Base-by-base conservation (phyloP, 2,329 filamentous ascomycete species). In the Paecilomyces sp. region DNA sequence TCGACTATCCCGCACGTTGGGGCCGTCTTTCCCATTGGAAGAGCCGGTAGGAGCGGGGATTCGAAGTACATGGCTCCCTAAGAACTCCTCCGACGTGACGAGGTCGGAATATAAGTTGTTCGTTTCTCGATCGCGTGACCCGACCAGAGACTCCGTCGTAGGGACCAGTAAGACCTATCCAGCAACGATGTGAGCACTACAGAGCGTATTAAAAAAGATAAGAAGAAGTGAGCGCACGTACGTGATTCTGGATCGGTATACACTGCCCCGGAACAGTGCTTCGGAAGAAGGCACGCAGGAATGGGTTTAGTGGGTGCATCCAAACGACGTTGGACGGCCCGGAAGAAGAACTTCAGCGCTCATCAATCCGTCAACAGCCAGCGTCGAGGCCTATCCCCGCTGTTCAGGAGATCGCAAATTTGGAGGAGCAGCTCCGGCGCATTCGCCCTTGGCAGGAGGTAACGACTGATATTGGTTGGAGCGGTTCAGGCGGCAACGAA, bases 241-340 rank as follows among this genome's bases (percentile, higher is more conserved):
- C 85, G 82, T 97, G 91, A 76, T 96, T 91, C 76, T 94, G 89
- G 65, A 92, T 85, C 58, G 94, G 92, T 64, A 88, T 86, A 82
- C 94, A 97, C 87, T 97, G 93, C 70, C 89, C 82, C 68, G 90
- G 89, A 74, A 97, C 85, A 76, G 91, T 87, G 85, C 92, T 97
- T 82, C 91, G 92, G 85, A 97, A 97, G 87, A 99, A 97, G 83
- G 93, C 92, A 83, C 90, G 88, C 77, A 99, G 85, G 80, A 97
- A 97, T 76, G 94, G 94, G 80, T 99, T 99, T 87, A 97, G 85
- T 82, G 94, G 91, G 88, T 92, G 92, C 92, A 96, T 96, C 87
- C 88, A 89, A 76, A 76, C 75, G 72, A 67, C 75, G 70, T 75
- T 73, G 74, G 74, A 75, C 69, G 69, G 70, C 70, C 72, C 72